A percentile compares a stretch with the other conserved stretches of the same genome.
phyloP scores from a whole-genome alignment of 2,329 filamentous ascomycete species.

The Colletotrichum somersetense region DNA sequence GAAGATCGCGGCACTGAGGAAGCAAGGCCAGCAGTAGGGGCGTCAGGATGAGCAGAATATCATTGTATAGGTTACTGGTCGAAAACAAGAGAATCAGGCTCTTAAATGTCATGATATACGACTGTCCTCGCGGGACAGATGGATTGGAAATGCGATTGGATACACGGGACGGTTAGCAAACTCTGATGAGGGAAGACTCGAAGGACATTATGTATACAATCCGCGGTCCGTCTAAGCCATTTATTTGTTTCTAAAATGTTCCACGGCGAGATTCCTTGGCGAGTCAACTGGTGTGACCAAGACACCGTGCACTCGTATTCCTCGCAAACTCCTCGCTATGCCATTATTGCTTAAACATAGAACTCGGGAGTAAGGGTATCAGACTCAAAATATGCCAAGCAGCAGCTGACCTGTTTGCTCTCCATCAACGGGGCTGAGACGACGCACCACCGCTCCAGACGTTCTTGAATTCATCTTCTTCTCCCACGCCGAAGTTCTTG shows the following conservation, averaged over 20 bases:
- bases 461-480: constrained; percentile 60
- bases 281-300: not conserved
- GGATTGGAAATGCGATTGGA: not conserved
- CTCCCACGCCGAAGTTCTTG: constrained; percentile 45
- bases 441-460: constrained; percentile 54
- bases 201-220: not conserved
- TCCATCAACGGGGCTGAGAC: constrained; percentile 18
- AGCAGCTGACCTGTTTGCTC: constrained; percentile 1
- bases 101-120: not conserved
- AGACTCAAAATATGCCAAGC: constrained; percentile 28
- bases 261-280: not conserved
- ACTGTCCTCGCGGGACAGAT: not conserved
- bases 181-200: not conserved
- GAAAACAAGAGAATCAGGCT: not conserved
- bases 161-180: not conserved
- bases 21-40: not conserved
- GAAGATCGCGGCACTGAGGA: constrained; percentile 9
- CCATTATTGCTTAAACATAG: constrained; percentile 41
- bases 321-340: constrained; percentile 48
- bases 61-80: not conserved
- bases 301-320: constrained; percentile 22
- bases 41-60: not conserved
- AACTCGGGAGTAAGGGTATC: constrained; percentile 39
- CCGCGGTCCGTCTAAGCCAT: not conserved
- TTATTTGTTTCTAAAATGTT: not conserved